Base-by-base conservation (phyloP, 352 stramenopile genomes). In the Globisporangium lucens region DNA sequence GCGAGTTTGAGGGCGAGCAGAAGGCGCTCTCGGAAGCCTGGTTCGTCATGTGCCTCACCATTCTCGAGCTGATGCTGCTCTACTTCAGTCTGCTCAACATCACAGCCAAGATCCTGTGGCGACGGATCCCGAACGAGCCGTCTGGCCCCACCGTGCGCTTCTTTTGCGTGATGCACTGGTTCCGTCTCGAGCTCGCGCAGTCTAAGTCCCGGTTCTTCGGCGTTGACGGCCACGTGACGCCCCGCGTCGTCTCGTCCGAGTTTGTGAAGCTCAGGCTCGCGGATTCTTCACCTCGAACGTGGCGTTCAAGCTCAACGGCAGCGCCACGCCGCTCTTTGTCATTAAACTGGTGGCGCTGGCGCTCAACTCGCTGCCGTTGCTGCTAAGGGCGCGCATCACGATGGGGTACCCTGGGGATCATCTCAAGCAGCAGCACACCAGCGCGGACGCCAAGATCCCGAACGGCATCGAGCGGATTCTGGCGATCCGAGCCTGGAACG, bases 61-160 rank as follows among this genome's bases (percentile, higher is more conserved):
- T 87, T 29, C 61, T 55, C 13, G 80, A 86, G 67, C 64, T 77
- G 9, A 57, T 75, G 6, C 66, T 86, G 1, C 61, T 87, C 4
- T 75, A 72, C 52, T 87, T 75, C 73, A 82, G 75, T 20, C 30
- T 85, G 51, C 63, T 83, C 56, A 86, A 89, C 62, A 67, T 83
- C 20, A 17, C 74, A 5, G 70, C 75, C 49, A 85, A 83, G 51
- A 58, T 80, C 24, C 53, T 70, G 22, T 67, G 76, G 12, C 70
- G 69, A 0, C 76, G 76, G 8, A 66, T 81, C n/a, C 71, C 65
- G 27, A 76, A 87, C 33, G 63, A 59, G 49, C 59, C 78, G 6
- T 82, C 85, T 56, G 68, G 71, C 0, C 80, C 78, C 4, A 79
- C 75, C 8, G 47, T 89, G 24, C n/a, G 70, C 17, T 27, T 82